phyloP scores from a whole-genome alignment of 2,329 filamentous ascomycete species.

The Ophiostoma fasciatum region DNA sequence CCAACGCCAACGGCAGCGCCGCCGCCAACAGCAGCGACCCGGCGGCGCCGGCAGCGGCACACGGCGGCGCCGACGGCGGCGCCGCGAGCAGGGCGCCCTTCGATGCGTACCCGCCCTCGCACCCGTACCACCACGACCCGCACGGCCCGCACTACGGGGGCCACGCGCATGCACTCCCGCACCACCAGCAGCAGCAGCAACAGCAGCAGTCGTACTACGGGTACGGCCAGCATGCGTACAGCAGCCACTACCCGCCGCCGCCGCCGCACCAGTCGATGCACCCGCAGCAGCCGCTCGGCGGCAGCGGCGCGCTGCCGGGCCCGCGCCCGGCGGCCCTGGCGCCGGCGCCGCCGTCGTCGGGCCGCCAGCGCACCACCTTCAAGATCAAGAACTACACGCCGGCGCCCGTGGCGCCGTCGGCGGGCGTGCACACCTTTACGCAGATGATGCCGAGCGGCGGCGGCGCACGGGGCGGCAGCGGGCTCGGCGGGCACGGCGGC shows the following conservation, averaged over 20 bases:
- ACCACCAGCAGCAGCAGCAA: neutral
- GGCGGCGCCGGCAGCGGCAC: too few species aligned
- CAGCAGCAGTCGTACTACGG: neutral
- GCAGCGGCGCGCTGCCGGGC: neutral
- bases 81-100: too few species aligned
- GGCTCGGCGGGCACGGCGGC: neutral
- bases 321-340: neutral
- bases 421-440: conserved; percentile 10
- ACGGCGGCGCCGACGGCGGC: too few species aligned
- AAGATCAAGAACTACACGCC: conserved; percentile 21
- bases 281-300: conserved; percentile 7
- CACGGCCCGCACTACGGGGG: neutral
- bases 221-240: neutral
- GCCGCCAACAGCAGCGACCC: too few species aligned
- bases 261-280: neutral
- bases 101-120: too few species aligned
- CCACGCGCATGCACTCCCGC: neutral
- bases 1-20: neutral
- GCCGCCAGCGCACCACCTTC: conserved; percentile 16
- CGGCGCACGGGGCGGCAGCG: neutral
- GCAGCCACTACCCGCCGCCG: neutral
- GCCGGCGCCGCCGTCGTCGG: conserved; percentile 6
- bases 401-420: conserved; percentile 7
- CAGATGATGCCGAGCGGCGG: conserved; percentile 10
- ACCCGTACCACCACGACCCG: neutral